phyloP scores from a whole-genome alignment of 2,329 filamentous ascomycete genomes.

The Neoscytalidium dimidiatum region DNA sequence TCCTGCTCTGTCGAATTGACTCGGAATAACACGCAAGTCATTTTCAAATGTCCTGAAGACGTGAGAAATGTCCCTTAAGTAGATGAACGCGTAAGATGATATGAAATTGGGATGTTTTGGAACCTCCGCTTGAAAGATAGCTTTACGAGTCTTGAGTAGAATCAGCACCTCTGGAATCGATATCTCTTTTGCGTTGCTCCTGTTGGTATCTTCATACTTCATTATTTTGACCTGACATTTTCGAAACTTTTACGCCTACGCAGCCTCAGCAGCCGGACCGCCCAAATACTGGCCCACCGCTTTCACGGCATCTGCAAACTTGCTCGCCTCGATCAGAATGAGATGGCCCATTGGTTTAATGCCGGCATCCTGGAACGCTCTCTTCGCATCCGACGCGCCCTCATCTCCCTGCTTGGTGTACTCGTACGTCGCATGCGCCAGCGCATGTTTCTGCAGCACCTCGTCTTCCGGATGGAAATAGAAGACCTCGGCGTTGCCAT shows the following conservation, averaged over 20 bases:
- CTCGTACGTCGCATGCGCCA: slow-evolving; percentile 69
- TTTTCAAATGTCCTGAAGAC: too few species aligned
- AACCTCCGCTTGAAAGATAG: too few species aligned
- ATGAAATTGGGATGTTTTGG: too few species aligned
- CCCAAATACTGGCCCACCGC: slow-evolving; percentile 72
- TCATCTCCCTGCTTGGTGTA: slow-evolving; percentile 80
- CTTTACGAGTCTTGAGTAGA: too few species aligned
- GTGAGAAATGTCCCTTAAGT: too few species aligned
- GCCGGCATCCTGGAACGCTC: slow-evolving; percentile 91
- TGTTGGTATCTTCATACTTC: background rate
- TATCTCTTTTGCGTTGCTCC: background rate
- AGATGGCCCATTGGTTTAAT: slow-evolving; percentile 81
- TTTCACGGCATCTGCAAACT: slow-evolving; percentile 75
- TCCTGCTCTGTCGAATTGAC: too few species aligned
- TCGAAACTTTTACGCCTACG: background rate
- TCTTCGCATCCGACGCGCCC: slow-evolving; percentile 82
- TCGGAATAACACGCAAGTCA: too few species aligned
- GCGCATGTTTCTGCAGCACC: slow-evolving; percentile 74
- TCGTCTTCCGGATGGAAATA: slow-evolving; percentile 98
- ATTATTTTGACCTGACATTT: background rate
- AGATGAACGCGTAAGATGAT: too few species aligned
- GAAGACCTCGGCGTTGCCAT: slow-evolving; percentile 62
- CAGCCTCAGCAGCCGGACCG: slow-evolving; percentile 7
- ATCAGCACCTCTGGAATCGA: too few species aligned
- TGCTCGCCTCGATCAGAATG: slow-evolving; percentile 80